Base-by-base conservation (phyloP, 176 grass and related monocot species). In the Melocanna baccifera region DNA sequence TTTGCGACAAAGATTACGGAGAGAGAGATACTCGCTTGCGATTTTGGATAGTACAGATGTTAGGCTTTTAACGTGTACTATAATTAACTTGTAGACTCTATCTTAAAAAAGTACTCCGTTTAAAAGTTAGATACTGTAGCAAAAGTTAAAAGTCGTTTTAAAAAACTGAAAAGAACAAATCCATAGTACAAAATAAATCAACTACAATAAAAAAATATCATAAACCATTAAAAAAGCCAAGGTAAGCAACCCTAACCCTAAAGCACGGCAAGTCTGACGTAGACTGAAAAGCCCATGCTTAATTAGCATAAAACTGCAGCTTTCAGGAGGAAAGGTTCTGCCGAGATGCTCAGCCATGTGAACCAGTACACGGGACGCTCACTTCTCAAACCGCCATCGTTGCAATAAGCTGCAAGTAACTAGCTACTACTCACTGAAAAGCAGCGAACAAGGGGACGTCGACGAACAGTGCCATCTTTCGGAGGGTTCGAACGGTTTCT, bases 281-380 rank as follows among this genome's bases (percentile, higher is more conserved):
- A 46, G 71, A 81, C 63, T 19, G 56, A 14, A 34, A 46, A 73
- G 43, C 12, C 53, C 7, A 4, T 1, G 72, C 83, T 55, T 46
- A 78, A 83, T 66, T 47, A 57, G 66, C 62, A 75, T 53, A 68
- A 47, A 25, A 9, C 66, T 4, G 59, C 45, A 63, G 81, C 87
- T 85, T 89, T 89, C 81, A 61, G 68, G 48, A 39, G 48, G 18
- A 86, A 85, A 89, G 81, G 10, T 45, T 2, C 77, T 65, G 55
- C 50, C 22, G 63, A 82, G 78, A 86, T 82, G 82, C 62, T 5
- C 40, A 7, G 34, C 78, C 78, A 90, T 82, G 78, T 90, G 78
- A 61, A 18, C 0, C 43, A 26, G 64, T n/a, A 11, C 57, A 41
- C 16, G 2, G 12, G 3, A 45, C 13, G 8, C 22, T 19, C 68